phyloP scores from a whole-genome alignment of 805 yeast genomes.

The Candida germanica region DNA sequence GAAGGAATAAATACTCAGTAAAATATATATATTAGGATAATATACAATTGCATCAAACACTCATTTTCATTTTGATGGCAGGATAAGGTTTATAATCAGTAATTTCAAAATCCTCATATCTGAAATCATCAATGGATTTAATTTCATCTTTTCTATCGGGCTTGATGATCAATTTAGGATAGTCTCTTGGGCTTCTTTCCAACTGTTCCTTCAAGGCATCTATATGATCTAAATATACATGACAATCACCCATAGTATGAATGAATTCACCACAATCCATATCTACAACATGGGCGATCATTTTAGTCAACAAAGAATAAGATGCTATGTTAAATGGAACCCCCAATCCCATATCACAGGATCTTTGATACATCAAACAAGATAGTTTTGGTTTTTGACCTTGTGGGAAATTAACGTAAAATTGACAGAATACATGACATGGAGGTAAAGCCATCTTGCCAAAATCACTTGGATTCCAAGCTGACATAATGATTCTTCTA shows the following conservation, averaged over 20 bases:
- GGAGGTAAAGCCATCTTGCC: conserved; percentile 96
- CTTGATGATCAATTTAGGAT: conserved; percentile 75
- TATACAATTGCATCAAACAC: too few species aligned
- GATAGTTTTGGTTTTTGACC: conserved; percentile 62
- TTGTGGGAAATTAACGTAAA: conserved; percentile 81
- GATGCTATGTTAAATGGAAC: conserved; percentile 98
- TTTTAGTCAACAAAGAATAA: conserved; percentile 84
- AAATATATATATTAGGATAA: too few species aligned
- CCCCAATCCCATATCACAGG: conserved; percentile 99
- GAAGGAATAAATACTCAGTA: too few species aligned
- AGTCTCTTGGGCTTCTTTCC: conserved; percentile 66
- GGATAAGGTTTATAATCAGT: conserved; percentile 76
- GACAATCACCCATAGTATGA: conserved; percentile 96
- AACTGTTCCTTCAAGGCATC: conserved; percentile 86
- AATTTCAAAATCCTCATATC: conserved; percentile 83
- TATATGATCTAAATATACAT: conserved; percentile 88
- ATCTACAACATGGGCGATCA: conserved; percentile 94
- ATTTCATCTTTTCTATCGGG: conserved; percentile 50
- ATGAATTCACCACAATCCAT: conserved; percentile 95
- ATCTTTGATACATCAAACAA: conserved; percentile 89
- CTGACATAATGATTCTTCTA: conserved; percentile 89
- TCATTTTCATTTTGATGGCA: conserved; percentile 93
- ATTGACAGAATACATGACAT: conserved; percentile 95
- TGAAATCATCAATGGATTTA: conserved; percentile 78
- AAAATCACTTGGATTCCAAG: conserved; percentile 98